Percentiles rank a stretch among this genome's conserved stretches.
Evolutionary conservation across 2,329 filamentous ascomycete species (phyloP).

Genomic region (Diaporthe ilicicola): DNA sequence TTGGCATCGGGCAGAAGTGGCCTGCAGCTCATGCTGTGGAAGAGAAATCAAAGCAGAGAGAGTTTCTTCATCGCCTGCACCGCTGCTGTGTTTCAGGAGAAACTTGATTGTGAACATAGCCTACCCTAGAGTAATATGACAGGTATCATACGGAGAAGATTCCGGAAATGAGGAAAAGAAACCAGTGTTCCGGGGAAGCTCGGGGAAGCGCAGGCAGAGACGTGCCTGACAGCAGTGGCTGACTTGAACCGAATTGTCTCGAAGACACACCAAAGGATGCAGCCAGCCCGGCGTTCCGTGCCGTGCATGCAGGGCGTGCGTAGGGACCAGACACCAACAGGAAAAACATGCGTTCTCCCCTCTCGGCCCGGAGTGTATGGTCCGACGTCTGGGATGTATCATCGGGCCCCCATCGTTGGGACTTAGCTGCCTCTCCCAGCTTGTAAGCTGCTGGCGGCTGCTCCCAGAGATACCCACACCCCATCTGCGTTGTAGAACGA

Average conservation of each 20-base stretch:
- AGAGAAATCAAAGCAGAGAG: not conserved
- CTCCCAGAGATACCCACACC: conserved; percentile 12
- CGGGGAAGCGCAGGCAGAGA: not conserved
- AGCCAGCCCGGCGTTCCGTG: not conserved
- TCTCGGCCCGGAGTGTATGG: conserved; percentile 7
- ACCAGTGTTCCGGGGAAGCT: not conserved
- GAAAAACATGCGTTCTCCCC: not conserved
- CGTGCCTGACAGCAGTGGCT: not conserved
- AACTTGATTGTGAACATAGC: not conserved
- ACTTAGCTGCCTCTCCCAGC: not conserved
- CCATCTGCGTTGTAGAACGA: conserved; percentile 32
- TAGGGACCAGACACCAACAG: no score
- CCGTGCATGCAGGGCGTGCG: not conserved
- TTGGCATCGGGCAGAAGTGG: not conserved
- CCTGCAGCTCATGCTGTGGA: not conserved
- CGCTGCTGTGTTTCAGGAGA: conserved; percentile 2
- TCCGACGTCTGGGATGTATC: not conserved
- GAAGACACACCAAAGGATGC: not conserved
- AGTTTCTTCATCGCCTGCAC: not conserved
- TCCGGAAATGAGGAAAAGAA: not conserved
- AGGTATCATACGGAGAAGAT: not conserved
- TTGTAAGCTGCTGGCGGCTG: not conserved
- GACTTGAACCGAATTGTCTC: not conserved
- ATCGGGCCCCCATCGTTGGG: not conserved
- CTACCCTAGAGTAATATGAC: not conserved